phyloP scores from a whole-genome alignment of 495 filamentous ascomycete genomes.

The Venustampulla echinocandica region DNA sequence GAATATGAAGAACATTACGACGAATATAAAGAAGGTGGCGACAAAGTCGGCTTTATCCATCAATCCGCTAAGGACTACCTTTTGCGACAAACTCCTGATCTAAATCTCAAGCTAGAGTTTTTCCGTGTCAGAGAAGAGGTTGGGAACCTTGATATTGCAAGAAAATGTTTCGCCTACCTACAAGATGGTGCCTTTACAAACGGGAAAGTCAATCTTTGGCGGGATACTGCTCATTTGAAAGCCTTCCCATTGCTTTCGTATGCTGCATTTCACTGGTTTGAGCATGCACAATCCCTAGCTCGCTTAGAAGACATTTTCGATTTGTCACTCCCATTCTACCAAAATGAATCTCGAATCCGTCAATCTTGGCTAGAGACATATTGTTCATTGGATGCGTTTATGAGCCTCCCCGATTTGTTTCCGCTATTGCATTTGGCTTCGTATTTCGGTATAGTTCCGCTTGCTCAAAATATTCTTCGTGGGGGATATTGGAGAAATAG shows the following conservation, averaged over 20 bases:
- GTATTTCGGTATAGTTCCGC: conserved; percentile 25
- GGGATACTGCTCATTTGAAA: conserved; percentile 7
- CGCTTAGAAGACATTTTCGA: conserved; percentile 15
- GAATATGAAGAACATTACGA: no score
- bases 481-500: conserved; percentile 4
- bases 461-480: conserved; percentile 11
- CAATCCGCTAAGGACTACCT: conserved; percentile 32
- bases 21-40: no score
- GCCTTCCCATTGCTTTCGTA: conserved; percentile 21
- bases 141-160: conserved; percentile 10
- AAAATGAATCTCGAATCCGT: conserved; percentile 14
- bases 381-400: conserved; percentile 1
- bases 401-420: conserved; percentile 17
- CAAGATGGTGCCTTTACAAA: conserved; percentile 8
- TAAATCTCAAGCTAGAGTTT: conserved; percentile 11
- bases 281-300: conserved; percentile 12
- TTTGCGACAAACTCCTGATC: conserved; percentile 13
- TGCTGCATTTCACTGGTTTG: conserved; percentile 18
- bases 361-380: conserved; percentile 12
- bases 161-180: conserved; percentile 21
- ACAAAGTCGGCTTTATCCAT: conserved; percentile 26
- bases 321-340: conserved; percentile 21
- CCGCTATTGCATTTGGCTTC: conserved; percentile 33
- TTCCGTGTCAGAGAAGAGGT: conserved; percentile 20
- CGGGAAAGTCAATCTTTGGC: not conserved